phyloP scores from a whole-genome alignment of 805 yeast species.

The Nakazawaea siamensis region DNA sequence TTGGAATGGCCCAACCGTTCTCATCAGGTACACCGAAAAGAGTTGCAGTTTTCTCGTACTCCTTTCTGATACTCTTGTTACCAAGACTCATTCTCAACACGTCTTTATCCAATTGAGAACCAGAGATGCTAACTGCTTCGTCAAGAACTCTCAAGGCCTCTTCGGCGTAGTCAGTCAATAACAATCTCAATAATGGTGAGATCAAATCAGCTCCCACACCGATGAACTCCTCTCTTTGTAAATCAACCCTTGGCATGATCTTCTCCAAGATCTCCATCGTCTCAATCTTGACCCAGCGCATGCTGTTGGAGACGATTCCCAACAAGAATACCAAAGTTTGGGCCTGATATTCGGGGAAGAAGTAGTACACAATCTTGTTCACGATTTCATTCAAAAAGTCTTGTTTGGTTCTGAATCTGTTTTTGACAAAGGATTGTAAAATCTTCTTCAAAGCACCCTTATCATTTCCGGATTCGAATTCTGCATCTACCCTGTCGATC shows the following conservation, averaged over 20 bases:
- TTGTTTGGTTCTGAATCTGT: slow-evolving; percentile 79
- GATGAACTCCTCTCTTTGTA: slow-evolving; percentile 67
- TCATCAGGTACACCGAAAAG: slow-evolving; percentile 93
- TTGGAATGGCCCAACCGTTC: slow-evolving; percentile 95
- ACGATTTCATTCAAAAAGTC: slow-evolving; percentile 83
- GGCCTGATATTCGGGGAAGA: slow-evolving; percentile 69
- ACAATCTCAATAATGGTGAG: slow-evolving; percentile 75
- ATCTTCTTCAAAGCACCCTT: slow-evolving; percentile 48
- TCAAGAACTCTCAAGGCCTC: slow-evolving; percentile 87
- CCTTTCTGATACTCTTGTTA: slow-evolving; percentile 65
- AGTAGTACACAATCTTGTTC: slow-evolving; percentile 54
- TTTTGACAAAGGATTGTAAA: slow-evolving; percentile 66
- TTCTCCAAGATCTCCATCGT: slow-evolving; percentile 69
- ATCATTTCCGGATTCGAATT: slow-evolving; percentile 26
- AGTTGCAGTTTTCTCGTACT: slow-evolving; percentile 79
- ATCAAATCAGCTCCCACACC: slow-evolving; percentile 94
- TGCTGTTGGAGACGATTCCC: slow-evolving; percentile 72
- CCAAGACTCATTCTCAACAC: slow-evolving; percentile 89
- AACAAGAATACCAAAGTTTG: slow-evolving; percentile 67
- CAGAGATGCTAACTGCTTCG: slow-evolving; percentile 77
- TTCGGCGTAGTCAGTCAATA: slow-evolving; percentile 79
- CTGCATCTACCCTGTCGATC: slow-evolving; percentile 36
- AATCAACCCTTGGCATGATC: slow-evolving; percentile 69
- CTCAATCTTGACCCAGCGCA: slow-evolving; percentile 73
- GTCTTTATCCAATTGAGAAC: slow-evolving; percentile 85